Evolutionary conservation across 192 early-diverging fungal species (phyloP), one percentile per base, ranked within the genome.

Genomic region (Umbelopsis isabellina): DNA sequence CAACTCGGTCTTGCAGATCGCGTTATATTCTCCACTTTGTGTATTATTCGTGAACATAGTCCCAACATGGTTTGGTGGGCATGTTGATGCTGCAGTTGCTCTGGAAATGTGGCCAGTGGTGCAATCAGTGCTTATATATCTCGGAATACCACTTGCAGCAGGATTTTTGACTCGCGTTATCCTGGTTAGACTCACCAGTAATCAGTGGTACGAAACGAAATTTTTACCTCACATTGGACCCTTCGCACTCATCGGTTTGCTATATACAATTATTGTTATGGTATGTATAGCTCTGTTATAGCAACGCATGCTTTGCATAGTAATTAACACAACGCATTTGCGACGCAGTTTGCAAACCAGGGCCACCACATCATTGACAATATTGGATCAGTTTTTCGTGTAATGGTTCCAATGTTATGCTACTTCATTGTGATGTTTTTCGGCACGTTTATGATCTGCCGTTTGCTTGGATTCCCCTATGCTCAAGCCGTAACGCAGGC

Each of bases 201-300:
- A 75, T 7, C 66, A 70, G 2, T 91, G 87, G 88, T 90, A 89
- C 71, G 70, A 87, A 18, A 69, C 75, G 11, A 72, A 47, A 35
- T 87, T 92, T 64, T 27, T 92, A 11, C 85, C 87, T 20, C 67
- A 33, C 16, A 77, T 92, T 46, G 79, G 83, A 41, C 86, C 89
- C 10, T 55, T 83, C 1, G 80, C 89, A 35, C 68, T 91, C 6
- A 12, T 91, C 30, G 87, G 85, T 9, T 75, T 92, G 21, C 52
- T 90, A 15, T 91, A 84, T 71, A 88, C 87, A n/a, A 90, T 92
- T 21, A 55, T 90, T 9, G 81, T 91, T 52, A 88, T 92, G 88
- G 55, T 61, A 37, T 12, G 55, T 35, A 4, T 6, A 1, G 2
- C 30, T 25, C 22, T 21, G 6, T 10, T 41, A 9, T 10, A 6